Conservation (phyloP, 225 moss, liverwort and hornwort species). For the Anthoceros angustus region DNA sequence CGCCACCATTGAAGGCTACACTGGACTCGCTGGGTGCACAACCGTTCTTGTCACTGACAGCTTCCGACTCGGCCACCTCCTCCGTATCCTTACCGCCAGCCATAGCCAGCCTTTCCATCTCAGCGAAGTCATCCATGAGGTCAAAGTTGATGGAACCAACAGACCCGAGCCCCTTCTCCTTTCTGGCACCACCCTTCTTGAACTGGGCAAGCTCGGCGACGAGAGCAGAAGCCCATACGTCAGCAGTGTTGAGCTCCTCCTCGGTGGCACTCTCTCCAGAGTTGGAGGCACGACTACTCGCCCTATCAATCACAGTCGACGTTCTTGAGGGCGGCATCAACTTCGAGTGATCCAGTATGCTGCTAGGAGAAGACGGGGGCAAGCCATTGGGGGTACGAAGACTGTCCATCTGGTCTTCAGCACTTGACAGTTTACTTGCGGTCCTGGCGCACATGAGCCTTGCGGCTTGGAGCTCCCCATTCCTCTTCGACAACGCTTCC, state of each 20-base stretch:
- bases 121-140: conserved; percentile 77
- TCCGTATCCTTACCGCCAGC: conserved; percentile 23
- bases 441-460: conserved; percentile 66
- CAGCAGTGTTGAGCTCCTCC: conserved; percentile 17
- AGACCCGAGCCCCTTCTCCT: conserved; percentile 17
- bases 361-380: neutral
- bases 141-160: conserved; percentile 25
- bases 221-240: conserved; percentile 21
- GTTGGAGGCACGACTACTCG: neutral
- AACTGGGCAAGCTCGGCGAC: conserved; percentile 26
- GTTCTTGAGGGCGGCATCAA: neutral
- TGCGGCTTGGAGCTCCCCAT: conserved; percentile 50
- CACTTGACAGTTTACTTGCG: conserved; percentile 54
- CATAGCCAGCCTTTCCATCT: conserved; percentile 72
- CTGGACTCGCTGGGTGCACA: conserved; percentile 10
- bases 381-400: neutral
- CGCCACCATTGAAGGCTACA: conserved; percentile 13
- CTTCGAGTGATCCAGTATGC: neutral
- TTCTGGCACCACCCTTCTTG: conserved; percentile 8
- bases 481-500: conserved; percentile 41
- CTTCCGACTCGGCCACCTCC: conserved; percentile 9
- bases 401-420: conserved; percentile 48
- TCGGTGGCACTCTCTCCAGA: conserved; percentile 10
- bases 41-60: conserved; percentile 21
- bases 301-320: neutral